Base-by-base conservation (phyloP, 768 basidiomycete species). In the Amanita pallidorosea region DNA sequence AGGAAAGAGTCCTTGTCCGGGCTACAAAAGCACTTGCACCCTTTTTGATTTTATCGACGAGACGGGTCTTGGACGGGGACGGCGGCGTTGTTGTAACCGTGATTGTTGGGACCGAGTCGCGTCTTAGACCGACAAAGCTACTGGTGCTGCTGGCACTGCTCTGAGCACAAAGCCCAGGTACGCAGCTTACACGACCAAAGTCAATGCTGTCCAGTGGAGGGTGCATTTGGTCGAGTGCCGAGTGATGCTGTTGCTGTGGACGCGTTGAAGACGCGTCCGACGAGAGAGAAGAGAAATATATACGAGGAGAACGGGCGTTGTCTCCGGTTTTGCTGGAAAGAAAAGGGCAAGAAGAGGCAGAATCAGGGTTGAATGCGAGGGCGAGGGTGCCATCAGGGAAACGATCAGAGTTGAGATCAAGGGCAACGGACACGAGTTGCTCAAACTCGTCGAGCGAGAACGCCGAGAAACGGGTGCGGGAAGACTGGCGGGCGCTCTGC, bases 381-480 rank as follows among this genome's bases (percentile, higher is more conserved):
- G 31, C 34, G 18, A 51, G 49, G 1, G n/a, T 7, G 8, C 38
- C 49, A 22, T 51, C 50, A 44, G 50, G 43, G 42, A 51, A 44
- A 23, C 50, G 50, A 44, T 45, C 42, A 45, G 50, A 51, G 38
- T 51, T 51, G 50, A 51, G 44, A 43, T 45, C 50, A 44, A 51
- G 42, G 12, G 50, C 50, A 8, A 23, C 50, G 1, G 50, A 51
- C 23, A 51, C 50, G 15, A 51, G 43, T 12, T 35, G 18, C 7
- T 31, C 42, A 9, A 51, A 51, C 29, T 51, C 42, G 9, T 29
- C 42, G 4, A 51, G 34, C 6, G 50, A 44, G n/a, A 51, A 51
- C 20, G 25, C 41, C 42, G 50, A 44, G 33, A 25, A 18, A 11
- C 50, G 42, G 15, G 31, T 36, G 7, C 13, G 20, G 42, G 47